These are phyloP conservation scores for Cyclanthera cordifolia DNA, from an alignment of 306 rosid genomes.

Conservation along the genomic window DNA sequence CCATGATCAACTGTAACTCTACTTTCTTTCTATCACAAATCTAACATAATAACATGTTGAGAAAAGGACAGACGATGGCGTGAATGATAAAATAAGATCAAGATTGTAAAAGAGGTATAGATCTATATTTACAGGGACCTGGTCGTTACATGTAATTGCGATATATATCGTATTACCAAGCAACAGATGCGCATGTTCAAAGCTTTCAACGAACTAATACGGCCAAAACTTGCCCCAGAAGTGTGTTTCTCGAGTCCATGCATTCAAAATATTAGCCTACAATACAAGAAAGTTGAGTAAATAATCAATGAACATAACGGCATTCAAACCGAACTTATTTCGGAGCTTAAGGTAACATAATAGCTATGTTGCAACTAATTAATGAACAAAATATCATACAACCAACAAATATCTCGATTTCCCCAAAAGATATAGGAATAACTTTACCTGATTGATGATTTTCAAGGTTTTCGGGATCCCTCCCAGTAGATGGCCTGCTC, in stretches of 20 bases:
- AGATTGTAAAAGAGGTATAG: background rate
- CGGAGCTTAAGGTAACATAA: background rate
- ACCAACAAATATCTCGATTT: background rate
- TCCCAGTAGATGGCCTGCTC: constrained; percentile 36
- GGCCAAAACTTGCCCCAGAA: background rate
- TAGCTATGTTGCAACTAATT: background rate
- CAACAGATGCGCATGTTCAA: background rate
- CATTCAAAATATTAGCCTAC: constrained; percentile 10
- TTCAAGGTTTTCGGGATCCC: constrained; percentile 36
- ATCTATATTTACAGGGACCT: constrained; percentile 1
- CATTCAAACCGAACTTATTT: background rate
- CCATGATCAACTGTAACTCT: background rate
- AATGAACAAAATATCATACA: background rate
- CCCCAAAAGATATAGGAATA: background rate
- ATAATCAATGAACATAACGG: no score
- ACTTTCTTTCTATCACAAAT: constrained; percentile 13
- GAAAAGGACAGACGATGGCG: background rate
- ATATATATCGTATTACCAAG: constrained; percentile 4
- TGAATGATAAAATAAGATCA: background rate
- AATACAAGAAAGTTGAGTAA: background rate
- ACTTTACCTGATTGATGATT: constrained; percentile 45
- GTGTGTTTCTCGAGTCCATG: constrained; percentile 3
- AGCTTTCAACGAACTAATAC: background rate
- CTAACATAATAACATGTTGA: background rate
- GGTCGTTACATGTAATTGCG: constrained; percentile 8